Percentiles rank a stretch among this genome's conserved stretches.
Conservation (phyloP, 352 stramenopile species). For the Halophytophthora polymorphica region DNA sequence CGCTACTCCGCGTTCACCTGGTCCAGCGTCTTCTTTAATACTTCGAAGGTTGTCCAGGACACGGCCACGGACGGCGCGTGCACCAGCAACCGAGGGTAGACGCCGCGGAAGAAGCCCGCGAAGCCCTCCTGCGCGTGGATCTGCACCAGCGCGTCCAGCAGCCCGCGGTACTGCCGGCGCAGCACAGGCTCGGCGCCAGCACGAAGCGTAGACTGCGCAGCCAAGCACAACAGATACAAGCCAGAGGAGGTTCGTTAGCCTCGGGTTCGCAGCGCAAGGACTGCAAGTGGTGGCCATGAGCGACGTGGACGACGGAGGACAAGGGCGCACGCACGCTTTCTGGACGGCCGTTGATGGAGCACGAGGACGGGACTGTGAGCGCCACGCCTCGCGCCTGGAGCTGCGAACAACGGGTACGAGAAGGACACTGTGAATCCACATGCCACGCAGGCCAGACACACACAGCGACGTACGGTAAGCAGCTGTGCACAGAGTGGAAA, state of each 20-base stretch:
- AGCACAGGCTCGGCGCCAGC: constrained; percentile 43
- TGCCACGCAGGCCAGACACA: constrained; percentile 38
- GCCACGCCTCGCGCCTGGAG: constrained; percentile 58
- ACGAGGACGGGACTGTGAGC: constrained; percentile 62
- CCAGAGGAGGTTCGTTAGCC: no score
- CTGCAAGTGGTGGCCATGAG: neutral
- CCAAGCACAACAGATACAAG: no score
- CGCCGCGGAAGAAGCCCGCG: constrained; percentile 94
- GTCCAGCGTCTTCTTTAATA: constrained; percentile 87
- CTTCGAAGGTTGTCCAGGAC: constrained; percentile 99
- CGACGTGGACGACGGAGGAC: neutral
- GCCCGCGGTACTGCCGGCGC: constrained; percentile 67
- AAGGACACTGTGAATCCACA: constrained; percentile 63
- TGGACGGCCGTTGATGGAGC: constrained; percentile 40
- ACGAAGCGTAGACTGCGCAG: neutral
- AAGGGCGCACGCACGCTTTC: constrained; percentile 26
- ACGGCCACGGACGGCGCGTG: constrained; percentile 97
- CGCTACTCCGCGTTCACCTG: constrained; percentile 31
- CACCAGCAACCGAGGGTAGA: constrained; percentile 92
- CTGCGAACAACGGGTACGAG: constrained; percentile 71
- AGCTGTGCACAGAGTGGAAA: constrained; percentile 19
- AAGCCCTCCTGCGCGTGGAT: constrained; percentile 94
- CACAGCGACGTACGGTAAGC: constrained; percentile 29
- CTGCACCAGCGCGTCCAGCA: constrained; percentile 72
- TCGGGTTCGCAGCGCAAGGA: constrained; percentile 1